Evolutionary conservation across 2,329 filamentous ascomycete species (phyloP).

Genomic region (Didymella pinodella): DNA sequence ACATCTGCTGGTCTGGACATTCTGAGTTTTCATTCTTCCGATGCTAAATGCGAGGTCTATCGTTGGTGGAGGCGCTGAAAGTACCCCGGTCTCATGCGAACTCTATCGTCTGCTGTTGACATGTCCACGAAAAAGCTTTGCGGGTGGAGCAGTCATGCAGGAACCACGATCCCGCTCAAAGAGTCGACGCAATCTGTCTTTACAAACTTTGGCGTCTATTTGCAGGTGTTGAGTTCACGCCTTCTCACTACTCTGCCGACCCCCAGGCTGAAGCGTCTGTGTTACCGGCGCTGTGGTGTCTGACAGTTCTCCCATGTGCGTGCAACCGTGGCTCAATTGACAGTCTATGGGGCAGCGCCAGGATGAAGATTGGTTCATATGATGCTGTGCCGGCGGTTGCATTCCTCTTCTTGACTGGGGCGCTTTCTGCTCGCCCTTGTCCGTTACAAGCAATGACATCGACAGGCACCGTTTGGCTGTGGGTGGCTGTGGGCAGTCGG

Average conservation of each 20-base stretch:
- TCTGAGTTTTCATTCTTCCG: slow-evolving; percentile 32
- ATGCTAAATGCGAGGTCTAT: slow-evolving; percentile 24
- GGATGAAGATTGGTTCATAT: slow-evolving; percentile 27
- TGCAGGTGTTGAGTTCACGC: slow-evolving; percentile 14
- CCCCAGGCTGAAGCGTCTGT: slow-evolving; percentile 21
- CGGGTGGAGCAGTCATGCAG: slow-evolving; percentile 36
- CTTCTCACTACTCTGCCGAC: slow-evolving; percentile 16
- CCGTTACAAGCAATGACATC: slow-evolving; percentile 34
- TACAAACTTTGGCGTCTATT: slow-evolving; percentile 12
- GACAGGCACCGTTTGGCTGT: slow-evolving; percentile 25
- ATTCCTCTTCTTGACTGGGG: slow-evolving; percentile 27
- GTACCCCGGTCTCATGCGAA: slow-evolving; percentile 23
- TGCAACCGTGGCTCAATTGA: slow-evolving; percentile 37
- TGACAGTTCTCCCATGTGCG: slow-evolving; percentile 32
- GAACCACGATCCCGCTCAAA: slow-evolving; percentile 29
- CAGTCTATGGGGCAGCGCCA: slow-evolving; percentile 35
- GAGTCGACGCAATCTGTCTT: slow-evolving; percentile 9
- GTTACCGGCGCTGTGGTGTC: slow-evolving; percentile 30
- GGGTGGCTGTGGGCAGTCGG: slow-evolving; percentile 24
- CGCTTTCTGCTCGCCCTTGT: slow-evolving; percentile 29
- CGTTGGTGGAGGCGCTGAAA: slow-evolving; percentile 34
- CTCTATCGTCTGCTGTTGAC: slow-evolving; percentile 18
- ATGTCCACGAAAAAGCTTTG: slow-evolving; percentile 22
- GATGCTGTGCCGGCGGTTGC: slow-evolving; percentile 22
- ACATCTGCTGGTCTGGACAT: slow-evolving; percentile 21